Evolutionary conservation across 2,329 filamentous ascomycete species (phyloP).

Genomic region (Dothiorella sarmentorum): DNA sequence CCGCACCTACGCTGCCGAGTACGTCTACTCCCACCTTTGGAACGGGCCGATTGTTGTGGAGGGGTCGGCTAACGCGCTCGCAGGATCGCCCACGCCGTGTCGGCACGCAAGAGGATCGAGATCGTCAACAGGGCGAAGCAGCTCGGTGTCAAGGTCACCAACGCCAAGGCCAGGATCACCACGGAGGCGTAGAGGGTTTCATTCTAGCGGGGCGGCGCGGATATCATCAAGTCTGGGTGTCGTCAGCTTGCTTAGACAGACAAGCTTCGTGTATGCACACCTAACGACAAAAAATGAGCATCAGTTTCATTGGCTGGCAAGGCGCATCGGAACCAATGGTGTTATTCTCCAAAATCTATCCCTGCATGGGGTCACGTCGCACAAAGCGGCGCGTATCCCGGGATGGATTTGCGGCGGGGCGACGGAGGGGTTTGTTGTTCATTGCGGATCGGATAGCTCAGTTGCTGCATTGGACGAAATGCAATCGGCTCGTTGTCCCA

Average conservation of each 20-base stretch:
- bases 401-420: background rate
- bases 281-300: constrained; percentile 19
- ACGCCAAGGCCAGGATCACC: constrained; percentile 97
- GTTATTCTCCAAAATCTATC: background rate
- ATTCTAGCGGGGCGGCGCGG: constrained; percentile 20
- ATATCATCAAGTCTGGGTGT: constrained; percentile 19
- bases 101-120: constrained; percentile 96
- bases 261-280: constrained; percentile 18
- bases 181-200: constrained; percentile 66
- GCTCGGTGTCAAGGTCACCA: constrained; percentile 99
- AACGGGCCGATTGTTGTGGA: background rate
- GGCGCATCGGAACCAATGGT: constrained; percentile 5
- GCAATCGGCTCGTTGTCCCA: constrained; percentile 9
- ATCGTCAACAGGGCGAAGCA: constrained; percentile 97
- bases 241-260: constrained; percentile 18
- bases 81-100: constrained; percentile 97
- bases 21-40: constrained; percentile 46
- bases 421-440: constrained; percentile 7
- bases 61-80: constrained; percentile 19
- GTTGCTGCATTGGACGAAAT: constrained; percentile 10
- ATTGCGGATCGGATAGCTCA: constrained; percentile 9
- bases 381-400: background rate
- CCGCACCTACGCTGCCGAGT: constrained; percentile 98
- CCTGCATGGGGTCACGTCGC: constrained; percentile 2
- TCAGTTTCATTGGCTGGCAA: constrained; percentile 17